These are phyloP conservation scores for Scedosporium dehoogii DNA, from an alignment of 2,329 filamentous ascomycete species.

Conservation along the genomic window DNA sequence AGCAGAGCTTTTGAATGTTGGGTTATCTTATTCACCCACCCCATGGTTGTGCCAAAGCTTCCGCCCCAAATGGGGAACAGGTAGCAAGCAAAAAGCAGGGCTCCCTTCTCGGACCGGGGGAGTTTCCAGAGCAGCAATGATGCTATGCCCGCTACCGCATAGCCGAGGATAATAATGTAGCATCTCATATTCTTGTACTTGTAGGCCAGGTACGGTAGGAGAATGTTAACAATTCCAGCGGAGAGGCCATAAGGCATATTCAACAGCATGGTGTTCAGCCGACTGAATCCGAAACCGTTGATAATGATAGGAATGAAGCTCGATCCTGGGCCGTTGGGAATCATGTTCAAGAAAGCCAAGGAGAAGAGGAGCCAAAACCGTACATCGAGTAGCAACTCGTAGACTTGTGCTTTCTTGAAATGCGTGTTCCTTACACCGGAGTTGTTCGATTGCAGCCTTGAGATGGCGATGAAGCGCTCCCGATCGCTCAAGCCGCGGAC, in stretches of 20 bases:
- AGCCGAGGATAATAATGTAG: constrained; percentile 27
- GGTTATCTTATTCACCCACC: background rate
- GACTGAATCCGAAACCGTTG: constrained; percentile 31
- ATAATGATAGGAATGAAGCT: constrained; percentile 36
- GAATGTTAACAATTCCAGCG: constrained; percentile 24
- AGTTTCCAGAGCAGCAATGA: background rate
- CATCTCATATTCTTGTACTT: constrained; percentile 21
- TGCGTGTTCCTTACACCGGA: constrained; percentile 33
- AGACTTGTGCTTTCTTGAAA: constrained; percentile 40
- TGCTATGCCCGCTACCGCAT: constrained; percentile 25
- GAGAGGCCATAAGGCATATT: constrained; percentile 28
- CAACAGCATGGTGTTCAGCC: constrained; percentile 30
- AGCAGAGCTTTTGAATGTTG: background rate
- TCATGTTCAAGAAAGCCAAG: constrained; percentile 32
- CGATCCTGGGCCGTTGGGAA: constrained; percentile 30
- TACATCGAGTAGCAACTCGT: constrained; percentile 44
- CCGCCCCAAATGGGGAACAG: constrained; percentile 33
- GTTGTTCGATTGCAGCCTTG: constrained; percentile 36
- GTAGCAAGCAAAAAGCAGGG: constrained; percentile 35
- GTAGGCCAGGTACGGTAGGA: constrained; percentile 29
- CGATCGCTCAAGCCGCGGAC: constrained; percentile 8
- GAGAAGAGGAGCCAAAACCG: constrained; percentile 50
- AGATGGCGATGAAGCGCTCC: constrained; percentile 39
- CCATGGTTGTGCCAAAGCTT: constrained; percentile 37
- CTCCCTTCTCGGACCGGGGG: constrained; percentile 26